Evolutionary conservation across 2,329 filamentous ascomycete species (phyloP).

Genomic region (Stylonectria norvegica): DNA sequence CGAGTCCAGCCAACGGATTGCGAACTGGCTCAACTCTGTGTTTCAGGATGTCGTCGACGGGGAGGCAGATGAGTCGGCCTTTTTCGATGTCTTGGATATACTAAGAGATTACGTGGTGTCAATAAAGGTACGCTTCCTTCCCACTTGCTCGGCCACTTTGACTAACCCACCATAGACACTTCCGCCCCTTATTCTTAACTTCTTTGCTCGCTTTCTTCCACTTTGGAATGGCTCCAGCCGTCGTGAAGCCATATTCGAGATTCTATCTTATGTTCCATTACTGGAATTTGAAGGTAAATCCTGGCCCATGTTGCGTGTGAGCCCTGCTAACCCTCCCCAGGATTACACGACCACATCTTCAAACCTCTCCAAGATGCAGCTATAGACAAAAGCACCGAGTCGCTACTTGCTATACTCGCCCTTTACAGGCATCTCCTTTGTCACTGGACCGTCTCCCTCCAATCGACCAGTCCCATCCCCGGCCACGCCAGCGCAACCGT

Average conservation of each 20-base stretch:
- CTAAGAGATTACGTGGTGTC: conserved; percentile 54
- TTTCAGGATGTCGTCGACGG: conserved; percentile 54
- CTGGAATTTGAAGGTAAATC: conserved; percentile 52
- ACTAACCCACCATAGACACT: conserved; percentile 37
- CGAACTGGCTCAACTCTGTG: conserved; percentile 57
- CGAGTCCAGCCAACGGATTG: conserved; percentile 49
- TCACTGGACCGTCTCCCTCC: conserved; percentile 51
- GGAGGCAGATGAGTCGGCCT: conserved; percentile 44
- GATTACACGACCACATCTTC: conserved; percentile 48
- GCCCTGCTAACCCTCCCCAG: conserved; percentile 36
- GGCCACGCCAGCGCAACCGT: conserved; percentile 37
- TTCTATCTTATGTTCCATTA: conserved; percentile 55
- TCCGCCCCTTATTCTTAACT: conserved; percentile 46
- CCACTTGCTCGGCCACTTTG: neutral
- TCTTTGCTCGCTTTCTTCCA: conserved; percentile 51
- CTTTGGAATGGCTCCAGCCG: conserved; percentile 61
- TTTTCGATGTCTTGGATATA: conserved; percentile 53
- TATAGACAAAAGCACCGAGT: conserved; percentile 46
- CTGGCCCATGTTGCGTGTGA: neutral
- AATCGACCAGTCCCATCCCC: conserved; percentile 37
- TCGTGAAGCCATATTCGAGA: conserved; percentile 51
- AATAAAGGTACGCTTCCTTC: conserved; percentile 47
- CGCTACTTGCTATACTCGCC: conserved; percentile 57
- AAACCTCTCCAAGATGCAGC: conserved; percentile 49
- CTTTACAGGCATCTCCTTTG: conserved; percentile 67